Conservation (phyloP, 2,329 filamentous ascomycete species). For the Aotearoamyces nothofagi region DNA sequence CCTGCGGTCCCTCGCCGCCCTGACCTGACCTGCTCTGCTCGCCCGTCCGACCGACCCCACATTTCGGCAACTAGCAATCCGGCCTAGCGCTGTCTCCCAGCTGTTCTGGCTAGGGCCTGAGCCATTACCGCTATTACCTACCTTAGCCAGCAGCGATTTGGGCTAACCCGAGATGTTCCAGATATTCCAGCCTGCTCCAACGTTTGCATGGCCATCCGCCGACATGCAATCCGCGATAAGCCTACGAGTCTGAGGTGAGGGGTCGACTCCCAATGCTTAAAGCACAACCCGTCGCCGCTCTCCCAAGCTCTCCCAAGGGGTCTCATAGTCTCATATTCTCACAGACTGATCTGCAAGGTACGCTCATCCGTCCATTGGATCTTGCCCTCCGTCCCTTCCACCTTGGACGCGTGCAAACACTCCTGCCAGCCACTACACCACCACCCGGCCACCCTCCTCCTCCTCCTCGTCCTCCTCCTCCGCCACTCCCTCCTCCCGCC, state of each 20-base stretch:
- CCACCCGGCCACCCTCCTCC: neutral
- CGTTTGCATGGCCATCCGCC: neutral
- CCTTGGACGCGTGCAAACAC: neutral
- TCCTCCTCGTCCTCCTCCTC: neutral
- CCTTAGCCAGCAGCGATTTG: too few relatives aligned
- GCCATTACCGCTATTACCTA: too few relatives aligned
- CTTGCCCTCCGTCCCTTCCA: neutral
- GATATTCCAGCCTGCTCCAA: constrained; percentile 1
- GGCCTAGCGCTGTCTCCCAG: too few relatives aligned
- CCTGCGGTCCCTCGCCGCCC: too few relatives aligned
- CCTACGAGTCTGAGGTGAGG: constrained; percentile 1
- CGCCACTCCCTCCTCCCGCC: neutral
- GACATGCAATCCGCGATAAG: constrained; percentile 1
- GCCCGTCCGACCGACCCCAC: too few relatives aligned
- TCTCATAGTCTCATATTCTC: constrained; percentile 1
- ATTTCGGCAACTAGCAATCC: too few relatives aligned
- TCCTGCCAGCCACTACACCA: neutral
- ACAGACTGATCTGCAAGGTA: constrained; percentile 3
- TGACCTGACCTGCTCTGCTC: too few relatives aligned
- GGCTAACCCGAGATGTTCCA: neutral
- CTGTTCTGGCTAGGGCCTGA: too few relatives aligned
- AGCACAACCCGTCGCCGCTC: neutral
- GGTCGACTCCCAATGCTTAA: constrained; percentile 1
- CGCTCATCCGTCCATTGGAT: constrained; percentile 1
- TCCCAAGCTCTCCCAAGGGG: constrained; percentile 1